Conservation (phyloP, 1,139 yeast species). For the Lodderomyces beijingensis region DNA sequence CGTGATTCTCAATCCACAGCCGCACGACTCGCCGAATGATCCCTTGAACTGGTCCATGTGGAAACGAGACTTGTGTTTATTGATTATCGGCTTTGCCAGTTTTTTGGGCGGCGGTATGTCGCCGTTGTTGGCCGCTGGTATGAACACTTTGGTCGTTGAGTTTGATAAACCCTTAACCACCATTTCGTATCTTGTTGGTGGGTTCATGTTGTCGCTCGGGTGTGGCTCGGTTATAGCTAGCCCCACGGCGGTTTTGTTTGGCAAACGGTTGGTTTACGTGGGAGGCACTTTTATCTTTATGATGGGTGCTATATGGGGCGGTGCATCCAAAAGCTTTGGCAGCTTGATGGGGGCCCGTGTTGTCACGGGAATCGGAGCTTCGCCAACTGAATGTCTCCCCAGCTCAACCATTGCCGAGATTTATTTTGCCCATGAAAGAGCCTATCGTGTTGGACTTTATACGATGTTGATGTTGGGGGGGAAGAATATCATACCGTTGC, state of each 20-base stretch:
- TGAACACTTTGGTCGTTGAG: conserved; percentile 37
- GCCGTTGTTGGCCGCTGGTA: conserved; percentile 58
- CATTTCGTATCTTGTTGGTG: conserved; percentile 56
- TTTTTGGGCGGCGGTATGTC: conserved; percentile 64
- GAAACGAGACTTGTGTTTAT: conserved; percentile 52
- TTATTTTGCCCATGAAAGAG: conserved; percentile 62
- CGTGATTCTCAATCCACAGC: conserved; percentile 66
- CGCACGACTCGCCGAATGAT: conserved; percentile 71
- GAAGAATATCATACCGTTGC: conserved; percentile 55
- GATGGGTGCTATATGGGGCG: conserved; percentile 55
- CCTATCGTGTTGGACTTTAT: conserved; percentile 59
- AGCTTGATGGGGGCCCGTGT: conserved; percentile 56
- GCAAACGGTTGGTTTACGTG: conserved; percentile 55
- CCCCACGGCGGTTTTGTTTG: conserved; percentile 56
- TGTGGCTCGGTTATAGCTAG: conserved; percentile 55
- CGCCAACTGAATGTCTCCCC: conserved; percentile 62
- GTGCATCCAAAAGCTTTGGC: conserved; percentile 44
- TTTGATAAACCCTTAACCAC: conserved; percentile 40
- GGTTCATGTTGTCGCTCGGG: conserved; percentile 56
- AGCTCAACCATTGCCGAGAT: conserved; percentile 61
- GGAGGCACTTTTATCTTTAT: conserved; percentile 47
- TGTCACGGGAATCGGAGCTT: conserved; percentile 54
- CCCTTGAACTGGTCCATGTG: conserved; percentile 71
- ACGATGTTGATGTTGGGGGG: conserved; percentile 61
- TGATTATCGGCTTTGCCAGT: conserved; percentile 54